Base-by-base conservation (phyloP, 202 grass and related monocot species). In the Carex sylvatica region DNA sequence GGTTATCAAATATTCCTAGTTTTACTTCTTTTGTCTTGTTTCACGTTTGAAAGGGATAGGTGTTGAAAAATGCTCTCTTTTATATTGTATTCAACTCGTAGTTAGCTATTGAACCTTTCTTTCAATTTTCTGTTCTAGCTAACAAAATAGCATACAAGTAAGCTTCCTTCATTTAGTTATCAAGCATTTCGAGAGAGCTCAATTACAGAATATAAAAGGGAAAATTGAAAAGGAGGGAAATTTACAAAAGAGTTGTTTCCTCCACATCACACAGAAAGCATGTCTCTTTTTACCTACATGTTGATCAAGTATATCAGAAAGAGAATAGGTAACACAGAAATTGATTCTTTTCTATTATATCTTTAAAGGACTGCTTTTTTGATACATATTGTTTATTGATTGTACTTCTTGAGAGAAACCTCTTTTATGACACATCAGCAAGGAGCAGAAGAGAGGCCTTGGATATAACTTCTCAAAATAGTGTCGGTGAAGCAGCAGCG, bases 231-330 rank as follows among this genome's bases (percentile, higher is more conserved):
- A 36, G 42, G 33, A 66, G 33, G 56, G 19, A 67, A 66, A 81
- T 59, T 28, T 12, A 9, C 13, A 61, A 55, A 53, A 78, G 20
- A 56, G 73, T 35, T 26, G 16, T 26, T 36, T 36, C 42, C 26
- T n/a, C 49, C 28, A 9, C 22, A 31, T 55, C 47, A 46, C 30
- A n/a, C 11, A 18, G 19, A 13, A 28, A 52, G 28, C 15, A 81
- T 81, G 78, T 63, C 58, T 47, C 18, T 42, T 3, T 0, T 12
- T 56, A 18, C 8, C 19, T 81, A 81, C 38, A 47, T 81, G 58
- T 15, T 81, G 11, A 44, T 81, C 6, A 81, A 81, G 78, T 65
- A 26, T 61, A 65, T 65, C 30, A 81, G 24, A 49, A 65, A 81
- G 58, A 23, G 16, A 12, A 4, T 13, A 47, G 78, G 78, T 81